Percentiles rank a stretch among this genome's conserved stretches.
Conservation (phyloP, 2,329 filamentous ascomycete species). For the Cladosporium oxysporum region DNA sequence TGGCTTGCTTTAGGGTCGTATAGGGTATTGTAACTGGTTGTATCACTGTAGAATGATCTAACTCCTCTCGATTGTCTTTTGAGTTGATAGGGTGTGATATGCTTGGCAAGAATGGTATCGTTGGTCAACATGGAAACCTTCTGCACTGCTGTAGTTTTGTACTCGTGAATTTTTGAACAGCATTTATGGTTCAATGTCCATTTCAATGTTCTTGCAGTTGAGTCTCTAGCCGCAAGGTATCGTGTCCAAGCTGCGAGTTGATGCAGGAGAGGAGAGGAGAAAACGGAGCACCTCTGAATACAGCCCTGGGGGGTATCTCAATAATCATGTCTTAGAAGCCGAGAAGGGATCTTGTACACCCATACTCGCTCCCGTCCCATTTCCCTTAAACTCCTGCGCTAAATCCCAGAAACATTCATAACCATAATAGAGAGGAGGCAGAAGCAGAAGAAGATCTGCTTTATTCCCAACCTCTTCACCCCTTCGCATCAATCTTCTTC, state of each 20-base stretch:
- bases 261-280: no score
- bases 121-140: no score
- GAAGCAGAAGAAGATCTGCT: neutral
- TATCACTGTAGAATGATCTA: neutral
- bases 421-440: neutral
- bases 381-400: neutral
- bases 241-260: no score
- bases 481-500: slow-evolving; percentile 25
- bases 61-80: neutral
- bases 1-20: neutral
- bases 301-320: neutral
- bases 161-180: no score
- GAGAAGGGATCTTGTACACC: neutral
- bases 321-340: neutral
- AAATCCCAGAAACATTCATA: neutral
- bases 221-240: no score
- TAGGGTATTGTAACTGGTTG: neutral
- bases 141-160: no score
- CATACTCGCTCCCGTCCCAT: neutral
- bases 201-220: no score
- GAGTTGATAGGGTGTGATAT: no score
- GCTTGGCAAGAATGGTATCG: no score
- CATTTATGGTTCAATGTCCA: no score
- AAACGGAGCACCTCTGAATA: neutral
- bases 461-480: neutral